A percentile compares a stretch with the other conserved stretches of the same genome.
Evolutionary conservation across 2,329 filamentous ascomycete species (phyloP).

Genomic region (Colletotrichum salicis): DNA sequence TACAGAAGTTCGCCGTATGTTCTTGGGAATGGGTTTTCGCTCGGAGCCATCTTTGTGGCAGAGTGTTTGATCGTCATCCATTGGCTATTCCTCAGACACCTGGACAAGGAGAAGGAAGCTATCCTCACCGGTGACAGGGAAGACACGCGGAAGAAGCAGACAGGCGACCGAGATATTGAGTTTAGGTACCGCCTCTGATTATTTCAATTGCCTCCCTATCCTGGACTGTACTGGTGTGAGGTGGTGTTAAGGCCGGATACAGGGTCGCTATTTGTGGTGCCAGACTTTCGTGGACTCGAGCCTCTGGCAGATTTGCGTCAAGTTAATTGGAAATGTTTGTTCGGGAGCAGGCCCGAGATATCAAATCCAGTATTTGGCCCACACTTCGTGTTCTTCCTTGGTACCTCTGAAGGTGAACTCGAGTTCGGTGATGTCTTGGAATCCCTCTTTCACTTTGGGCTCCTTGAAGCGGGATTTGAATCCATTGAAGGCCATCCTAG

Average conservation of each 20-base stretch:
- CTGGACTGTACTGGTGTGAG: too few relatives aligned
- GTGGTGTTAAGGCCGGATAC: too few relatives aligned
- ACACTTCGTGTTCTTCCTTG: slow-evolving; percentile 74
- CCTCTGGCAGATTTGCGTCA: too few relatives aligned
- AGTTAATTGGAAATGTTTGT: background rate
- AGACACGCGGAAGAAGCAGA: slow-evolving; percentile 56
- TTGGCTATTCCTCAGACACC: slow-evolving; percentile 53
- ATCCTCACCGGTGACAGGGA: slow-evolving; percentile 51
- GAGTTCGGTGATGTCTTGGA: slow-evolving; percentile 79
- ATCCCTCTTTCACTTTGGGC: slow-evolving; percentile 81
- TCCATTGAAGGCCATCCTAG: slow-evolving; percentile 81
- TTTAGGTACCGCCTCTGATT: slow-evolving; percentile 55
- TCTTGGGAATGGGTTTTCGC: slow-evolving; percentile 41
- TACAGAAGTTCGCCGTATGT: slow-evolving; percentile 47
- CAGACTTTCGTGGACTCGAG: background rate
- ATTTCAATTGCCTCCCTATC: too few relatives aligned
- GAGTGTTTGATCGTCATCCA: slow-evolving; percentile 50
- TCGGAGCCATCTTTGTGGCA: slow-evolving; percentile 42
- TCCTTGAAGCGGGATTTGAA: slow-evolving; percentile 79
- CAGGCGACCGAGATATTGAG: slow-evolving; percentile 58
- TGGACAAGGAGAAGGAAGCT: slow-evolving; percentile 52
- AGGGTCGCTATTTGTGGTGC: too few relatives aligned
- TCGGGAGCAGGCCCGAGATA: background rate
- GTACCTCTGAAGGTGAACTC: slow-evolving; percentile 81
- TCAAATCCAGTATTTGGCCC: slow-evolving; percentile 82